A percentile compares a stretch with the other conserved stretches of the same genome.
These are phyloP conservation scores for Cornus controversa DNA, from an alignment of 148 eudicot species.

Conservation along the genomic window DNA sequence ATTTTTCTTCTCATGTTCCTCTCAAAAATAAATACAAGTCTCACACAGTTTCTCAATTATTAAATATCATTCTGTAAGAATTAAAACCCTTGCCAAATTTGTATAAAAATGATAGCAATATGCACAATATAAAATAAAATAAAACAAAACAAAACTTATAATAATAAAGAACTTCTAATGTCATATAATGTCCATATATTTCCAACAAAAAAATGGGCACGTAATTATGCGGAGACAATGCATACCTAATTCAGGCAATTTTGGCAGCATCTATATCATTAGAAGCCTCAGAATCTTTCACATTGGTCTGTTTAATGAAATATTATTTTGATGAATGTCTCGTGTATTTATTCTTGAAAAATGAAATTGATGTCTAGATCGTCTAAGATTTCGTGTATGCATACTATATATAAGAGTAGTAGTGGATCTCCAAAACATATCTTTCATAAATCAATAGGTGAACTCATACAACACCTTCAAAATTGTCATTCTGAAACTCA, in stretches of 20 bases:
- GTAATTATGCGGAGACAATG: background rate
- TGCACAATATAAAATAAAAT: too few species aligned
- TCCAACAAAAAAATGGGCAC: background rate
- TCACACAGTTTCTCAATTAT: background rate
- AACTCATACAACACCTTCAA: background rate
- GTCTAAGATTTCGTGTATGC: too few species aligned
- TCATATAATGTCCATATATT: background rate
- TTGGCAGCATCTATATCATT: conserved; percentile 76
- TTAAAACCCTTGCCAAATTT: background rate
- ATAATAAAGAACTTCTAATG: background rate
- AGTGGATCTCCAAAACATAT: background rate
- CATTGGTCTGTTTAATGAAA: conserved; percentile 19
- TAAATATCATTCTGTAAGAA: background rate
- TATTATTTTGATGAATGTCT: too few species aligned
- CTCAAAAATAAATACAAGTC: background rate
- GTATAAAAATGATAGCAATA: too few species aligned
- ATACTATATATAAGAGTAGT: too few species aligned
- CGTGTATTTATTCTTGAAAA: too few species aligned
- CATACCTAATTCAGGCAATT: conserved; percentile 79
- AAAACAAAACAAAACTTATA: too few species aligned
- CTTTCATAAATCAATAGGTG: background rate
- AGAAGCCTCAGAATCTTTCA: conserved; percentile 44
- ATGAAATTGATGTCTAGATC: too few species aligned
- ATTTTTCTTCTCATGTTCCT: too few species aligned
- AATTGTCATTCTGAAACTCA: background rate